phyloP scores from a whole-genome alignment of 495 filamentous ascomycete species.

The Lichina pygmaea region DNA sequence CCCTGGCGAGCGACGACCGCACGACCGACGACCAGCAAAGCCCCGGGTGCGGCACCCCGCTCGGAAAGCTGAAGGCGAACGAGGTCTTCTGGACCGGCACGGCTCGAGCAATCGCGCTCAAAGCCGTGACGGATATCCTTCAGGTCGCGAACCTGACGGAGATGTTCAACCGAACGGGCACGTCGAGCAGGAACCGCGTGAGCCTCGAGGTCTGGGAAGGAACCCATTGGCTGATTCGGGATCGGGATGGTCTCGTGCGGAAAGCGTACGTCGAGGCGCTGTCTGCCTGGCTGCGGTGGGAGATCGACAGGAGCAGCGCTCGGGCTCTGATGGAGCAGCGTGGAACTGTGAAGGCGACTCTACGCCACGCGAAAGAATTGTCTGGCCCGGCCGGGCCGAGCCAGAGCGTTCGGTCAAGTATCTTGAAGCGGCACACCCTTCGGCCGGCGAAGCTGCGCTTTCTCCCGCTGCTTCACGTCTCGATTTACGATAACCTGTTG shows the following conservation, averaged over 20 bases:
- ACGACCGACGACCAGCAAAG: background rate
- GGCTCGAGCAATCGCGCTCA: constrained; percentile 50
- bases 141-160: constrained; percentile 43
- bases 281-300: constrained; percentile 51
- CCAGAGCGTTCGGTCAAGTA: constrained; percentile 42
- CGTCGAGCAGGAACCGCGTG: constrained; percentile 39
- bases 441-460: constrained; percentile 35
- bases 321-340: constrained; percentile 26
- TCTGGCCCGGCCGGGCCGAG: constrained; percentile 18
- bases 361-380: constrained; percentile 8
- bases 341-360: constrained; percentile 13
- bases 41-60: background rate
- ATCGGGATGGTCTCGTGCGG: constrained; percentile 46
- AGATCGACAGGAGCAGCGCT: constrained; percentile 43
- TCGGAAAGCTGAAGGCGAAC: constrained; percentile 16
- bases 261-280: constrained; percentile 65
- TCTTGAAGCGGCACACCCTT: constrained; percentile 28
- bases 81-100: constrained; percentile 47
- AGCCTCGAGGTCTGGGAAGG: constrained; percentile 68
- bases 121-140: constrained; percentile 54
- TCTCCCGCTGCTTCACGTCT: constrained; percentile 60
- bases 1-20: constrained; percentile 17
- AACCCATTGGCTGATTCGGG: constrained; percentile 66
- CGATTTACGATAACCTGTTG: constrained; percentile 61
- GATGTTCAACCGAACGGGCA: constrained; percentile 14